Evolutionary conservation across 2,329 filamentous ascomycete species (phyloP).

Genomic region (Proliferodiscus dingleyae): DNA sequence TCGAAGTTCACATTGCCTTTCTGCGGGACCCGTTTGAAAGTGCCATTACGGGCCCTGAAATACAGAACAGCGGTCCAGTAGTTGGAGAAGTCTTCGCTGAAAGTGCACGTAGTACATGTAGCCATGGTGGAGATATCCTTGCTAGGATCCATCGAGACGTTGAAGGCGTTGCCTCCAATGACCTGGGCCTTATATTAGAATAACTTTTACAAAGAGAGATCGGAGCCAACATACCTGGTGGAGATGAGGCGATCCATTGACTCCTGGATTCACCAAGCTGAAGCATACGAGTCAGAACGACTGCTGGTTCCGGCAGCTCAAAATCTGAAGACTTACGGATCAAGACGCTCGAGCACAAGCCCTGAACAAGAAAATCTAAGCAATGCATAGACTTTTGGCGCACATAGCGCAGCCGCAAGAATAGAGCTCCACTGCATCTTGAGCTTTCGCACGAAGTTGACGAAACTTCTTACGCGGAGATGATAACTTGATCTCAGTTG

Average conservation of each 20-base stretch:
- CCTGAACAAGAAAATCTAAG: constrained; percentile 1
- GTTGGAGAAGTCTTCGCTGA: neutral
- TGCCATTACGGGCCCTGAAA: neutral
- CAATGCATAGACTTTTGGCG: neutral
- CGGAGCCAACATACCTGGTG: too few species aligned
- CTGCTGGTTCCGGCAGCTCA: neutral
- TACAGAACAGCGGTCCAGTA: neutral
- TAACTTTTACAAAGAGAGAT: too few species aligned
- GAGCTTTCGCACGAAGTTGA: neutral
- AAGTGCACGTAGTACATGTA: constrained; percentile 1
- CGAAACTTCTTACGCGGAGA: too few species aligned
- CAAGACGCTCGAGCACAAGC: constrained; percentile 3
- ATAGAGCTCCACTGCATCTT: neutral
- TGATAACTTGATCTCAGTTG: too few species aligned
- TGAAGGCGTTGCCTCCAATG: constrained; percentile 2
- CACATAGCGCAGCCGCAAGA: neutral
- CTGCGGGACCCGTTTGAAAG: neutral
- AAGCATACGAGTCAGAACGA: neutral
- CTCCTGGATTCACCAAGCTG: constrained; percentile 2
- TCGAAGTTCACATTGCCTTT: neutral
- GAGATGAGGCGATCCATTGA: constrained; percentile 1
- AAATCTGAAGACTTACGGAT: constrained; percentile 1
- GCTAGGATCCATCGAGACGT: neutral
- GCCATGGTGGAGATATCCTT: neutral
- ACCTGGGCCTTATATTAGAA: neutral